Percentiles rank a stretch among this genome's conserved stretches.
phyloP scores from a whole-genome alignment of 192 early-diverging fungal species.

The Spinellus fusiger region DNA sequence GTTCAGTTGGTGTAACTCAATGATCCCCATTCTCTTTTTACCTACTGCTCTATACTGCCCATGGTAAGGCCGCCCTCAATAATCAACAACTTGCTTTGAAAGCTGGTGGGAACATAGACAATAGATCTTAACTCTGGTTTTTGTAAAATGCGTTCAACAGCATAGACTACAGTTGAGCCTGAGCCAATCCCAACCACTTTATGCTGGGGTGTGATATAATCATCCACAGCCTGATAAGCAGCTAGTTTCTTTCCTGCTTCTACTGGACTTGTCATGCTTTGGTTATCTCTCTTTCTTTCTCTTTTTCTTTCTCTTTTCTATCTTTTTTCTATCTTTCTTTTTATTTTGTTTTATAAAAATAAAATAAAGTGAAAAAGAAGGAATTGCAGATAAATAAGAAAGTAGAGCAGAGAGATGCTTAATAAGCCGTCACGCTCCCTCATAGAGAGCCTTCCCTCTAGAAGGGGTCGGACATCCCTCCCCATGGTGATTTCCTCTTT shows the following conservation, averaged over 20 bases:
- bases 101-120: constrained; percentile 88
- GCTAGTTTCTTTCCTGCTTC: constrained; percentile 80
- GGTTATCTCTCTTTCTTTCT: too few species aligned
- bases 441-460: too few species aligned
- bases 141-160: constrained; percentile 70
- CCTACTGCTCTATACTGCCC: constrained; percentile 70
- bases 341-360: too few species aligned
- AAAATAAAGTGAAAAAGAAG: too few species aligned
- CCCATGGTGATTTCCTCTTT: too few species aligned
- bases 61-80: constrained; percentile 75
- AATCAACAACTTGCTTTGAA: constrained; percentile 85
- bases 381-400: too few species aligned
- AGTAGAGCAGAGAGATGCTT: too few species aligned
- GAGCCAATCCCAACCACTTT: constrained; percentile 85
- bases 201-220: constrained; percentile 63
- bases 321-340: too few species aligned
- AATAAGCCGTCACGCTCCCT: too few species aligned
- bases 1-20: constrained; percentile 67
- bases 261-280: constrained; percentile 28
- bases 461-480: too few species aligned
- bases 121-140: constrained; percentile 60
- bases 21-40: not conserved
- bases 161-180: constrained; percentile 84
- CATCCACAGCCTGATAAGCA: constrained; percentile 85
- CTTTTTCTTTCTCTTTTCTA: too few species aligned